These are phyloP conservation scores for Trebouxia gelatinosa DNA, from an alignment of 163 green algal genomes.

Conservation along the genomic window DNA sequence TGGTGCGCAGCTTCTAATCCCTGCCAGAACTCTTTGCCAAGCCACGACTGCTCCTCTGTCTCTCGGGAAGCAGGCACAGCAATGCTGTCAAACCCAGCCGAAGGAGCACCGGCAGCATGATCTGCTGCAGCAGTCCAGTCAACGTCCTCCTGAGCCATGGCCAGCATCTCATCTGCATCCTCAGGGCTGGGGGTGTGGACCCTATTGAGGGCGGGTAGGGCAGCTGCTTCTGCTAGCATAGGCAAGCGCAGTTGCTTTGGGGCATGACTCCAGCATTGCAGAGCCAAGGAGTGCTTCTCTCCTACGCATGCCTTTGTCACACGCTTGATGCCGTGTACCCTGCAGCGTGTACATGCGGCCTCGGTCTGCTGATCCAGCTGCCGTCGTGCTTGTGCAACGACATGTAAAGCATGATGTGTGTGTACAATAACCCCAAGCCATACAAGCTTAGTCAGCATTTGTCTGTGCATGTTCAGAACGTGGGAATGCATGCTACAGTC, in stretches of 20 bases:
- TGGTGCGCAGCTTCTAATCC: constrained; percentile 12
- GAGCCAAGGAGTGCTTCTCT: constrained; percentile 86
- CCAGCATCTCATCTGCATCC: constrained; percentile 5
- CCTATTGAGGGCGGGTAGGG: not conserved
- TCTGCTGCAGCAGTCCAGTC: constrained; percentile 36
- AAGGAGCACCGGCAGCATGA: not conserved
- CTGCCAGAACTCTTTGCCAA: constrained; percentile 5
- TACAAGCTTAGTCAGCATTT: no score
- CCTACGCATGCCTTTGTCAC: constrained; percentile 66
- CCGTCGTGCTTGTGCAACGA: no score
- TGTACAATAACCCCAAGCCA: no score
- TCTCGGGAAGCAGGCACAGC: not conserved
- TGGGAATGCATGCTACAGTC: no score
- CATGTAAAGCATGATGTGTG: no score
- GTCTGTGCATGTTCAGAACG: no score
- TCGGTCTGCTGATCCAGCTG: no score
- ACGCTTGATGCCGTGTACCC: constrained; percentile 65
- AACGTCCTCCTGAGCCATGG: constrained; percentile 14
- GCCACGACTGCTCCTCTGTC: not conserved
- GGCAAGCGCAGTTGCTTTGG: constrained; percentile 2
- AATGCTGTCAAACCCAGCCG: no score
- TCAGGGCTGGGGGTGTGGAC: not conserved
- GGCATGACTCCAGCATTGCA: constrained; percentile 53
- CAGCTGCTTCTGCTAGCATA: not conserved
- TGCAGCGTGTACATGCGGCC: no score